Conservation (phyloP, 257 asterid species). For the Solanum clarkiae region DNA sequence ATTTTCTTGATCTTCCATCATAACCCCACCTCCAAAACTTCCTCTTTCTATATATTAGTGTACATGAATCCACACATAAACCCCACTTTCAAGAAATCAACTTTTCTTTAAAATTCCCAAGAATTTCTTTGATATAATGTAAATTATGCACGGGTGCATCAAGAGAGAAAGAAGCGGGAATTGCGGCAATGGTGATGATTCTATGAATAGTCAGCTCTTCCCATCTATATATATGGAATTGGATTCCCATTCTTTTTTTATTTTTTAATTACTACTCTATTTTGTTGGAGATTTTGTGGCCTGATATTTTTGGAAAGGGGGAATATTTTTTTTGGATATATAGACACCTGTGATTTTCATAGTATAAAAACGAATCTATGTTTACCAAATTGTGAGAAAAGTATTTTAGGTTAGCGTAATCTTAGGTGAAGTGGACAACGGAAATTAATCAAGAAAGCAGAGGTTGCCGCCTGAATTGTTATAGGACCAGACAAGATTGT, state of each 20-base stretch:
- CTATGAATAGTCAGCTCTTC: not conserved
- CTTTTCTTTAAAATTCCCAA: not conserved
- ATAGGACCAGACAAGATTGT: not conserved
- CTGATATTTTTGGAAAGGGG: not conserved
- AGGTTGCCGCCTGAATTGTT: not conserved
- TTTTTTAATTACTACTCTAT: not conserved
- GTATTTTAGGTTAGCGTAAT: not conserved
- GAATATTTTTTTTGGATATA: not conserved
- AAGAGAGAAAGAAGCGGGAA: not conserved
- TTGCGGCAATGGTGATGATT: not conserved
- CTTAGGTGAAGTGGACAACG: not conserved
- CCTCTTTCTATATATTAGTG: not conserved
- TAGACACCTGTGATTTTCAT: not conserved
- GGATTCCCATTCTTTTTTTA: not conserved
- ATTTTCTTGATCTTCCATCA: slow-evolving; percentile 18
- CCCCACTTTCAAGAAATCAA: not conserved
- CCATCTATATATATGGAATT: not conserved
- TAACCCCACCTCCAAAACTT: not conserved
- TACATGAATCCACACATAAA: not conserved
- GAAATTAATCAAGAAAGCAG: not conserved
- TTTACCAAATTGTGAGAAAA: not conserved
- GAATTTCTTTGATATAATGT: not conserved
- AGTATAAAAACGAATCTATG: not conserved
- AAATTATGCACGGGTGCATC: not conserved
- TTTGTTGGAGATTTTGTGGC: not conserved